Conservation (phyloP, 768 basidiomycete species). For the Hericium alpestre region DNA sequence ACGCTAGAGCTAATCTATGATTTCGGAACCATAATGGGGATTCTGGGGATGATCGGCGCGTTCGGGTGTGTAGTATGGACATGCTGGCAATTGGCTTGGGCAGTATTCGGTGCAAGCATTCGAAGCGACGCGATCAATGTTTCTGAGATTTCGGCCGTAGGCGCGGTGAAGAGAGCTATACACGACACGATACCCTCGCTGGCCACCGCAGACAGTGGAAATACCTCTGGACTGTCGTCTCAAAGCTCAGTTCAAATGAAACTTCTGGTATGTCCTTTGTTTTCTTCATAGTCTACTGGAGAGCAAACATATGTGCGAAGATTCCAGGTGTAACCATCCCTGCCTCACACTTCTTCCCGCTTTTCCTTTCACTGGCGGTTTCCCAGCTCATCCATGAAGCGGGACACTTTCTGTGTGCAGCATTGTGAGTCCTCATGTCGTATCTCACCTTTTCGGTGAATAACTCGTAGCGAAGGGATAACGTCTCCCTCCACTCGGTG, state of each 20-base stretch:
- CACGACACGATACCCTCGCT: not conserved
- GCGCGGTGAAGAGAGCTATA: not conserved
- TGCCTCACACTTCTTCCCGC: conserved; percentile 53
- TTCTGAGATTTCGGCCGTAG: no score
- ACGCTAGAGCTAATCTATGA: conserved; percentile 35
- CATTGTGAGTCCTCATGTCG: conserved; percentile 39
- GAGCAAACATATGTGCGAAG: conserved; percentile 24
- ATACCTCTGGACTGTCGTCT: conserved; percentile 1
- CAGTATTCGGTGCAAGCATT: not conserved
- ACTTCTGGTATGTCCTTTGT: conserved; percentile 7
- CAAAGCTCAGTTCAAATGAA: no score
- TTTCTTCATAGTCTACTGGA: not conserved
- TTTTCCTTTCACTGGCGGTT: conserved; percentile 49
- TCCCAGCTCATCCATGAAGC: conserved; percentile 71
- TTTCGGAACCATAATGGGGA: conserved; percentile 33
- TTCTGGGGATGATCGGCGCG: conserved; percentile 37
- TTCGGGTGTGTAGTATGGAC: conserved; percentile 32
- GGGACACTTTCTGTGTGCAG: conserved; percentile 70
- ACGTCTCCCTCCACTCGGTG: conserved; percentile 47
- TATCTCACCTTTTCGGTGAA: not conserved
- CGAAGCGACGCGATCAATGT: not conserved
- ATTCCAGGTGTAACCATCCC: conserved; percentile 80
- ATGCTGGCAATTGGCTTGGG: conserved; percentile 15
- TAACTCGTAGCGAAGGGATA: conserved; percentile 37
- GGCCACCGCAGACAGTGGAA: not conserved